Conservation (phyloP, 345 rosid species). For the Anacardium occidentale region DNA sequence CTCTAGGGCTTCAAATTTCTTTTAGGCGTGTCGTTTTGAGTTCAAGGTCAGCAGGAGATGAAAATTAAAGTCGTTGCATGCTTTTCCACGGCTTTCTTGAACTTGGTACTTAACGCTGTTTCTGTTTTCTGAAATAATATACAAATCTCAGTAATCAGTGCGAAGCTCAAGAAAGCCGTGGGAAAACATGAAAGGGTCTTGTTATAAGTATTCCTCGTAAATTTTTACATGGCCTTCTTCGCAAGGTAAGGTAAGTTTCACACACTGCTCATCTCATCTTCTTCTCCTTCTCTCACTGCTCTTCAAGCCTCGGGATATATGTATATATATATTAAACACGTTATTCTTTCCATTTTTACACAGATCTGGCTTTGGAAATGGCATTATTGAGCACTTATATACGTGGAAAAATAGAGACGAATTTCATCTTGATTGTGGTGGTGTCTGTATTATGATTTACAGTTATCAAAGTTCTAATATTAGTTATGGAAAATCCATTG, state of each 20-base stretch:
- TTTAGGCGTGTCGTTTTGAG: not conserved
- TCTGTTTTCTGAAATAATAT: not conserved
- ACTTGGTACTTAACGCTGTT: constrained; percentile 19
- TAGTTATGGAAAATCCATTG: too few relatives aligned
- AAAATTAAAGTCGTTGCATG: constrained; percentile 28
- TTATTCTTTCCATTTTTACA: too few relatives aligned
- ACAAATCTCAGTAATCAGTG: not conserved
- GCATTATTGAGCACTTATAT: not conserved
- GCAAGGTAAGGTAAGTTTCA: not conserved
- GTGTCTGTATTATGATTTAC: too few relatives aligned
- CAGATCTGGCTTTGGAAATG: not conserved
- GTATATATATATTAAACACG: too few relatives aligned
- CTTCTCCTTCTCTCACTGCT: not conserved
- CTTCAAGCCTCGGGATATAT: not conserved
- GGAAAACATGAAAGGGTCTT: constrained; percentile 36
- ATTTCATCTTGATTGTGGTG: not conserved
- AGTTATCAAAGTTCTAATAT: too few relatives aligned
- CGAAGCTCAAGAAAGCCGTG: constrained; percentile 37
- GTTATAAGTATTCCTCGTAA: not conserved
- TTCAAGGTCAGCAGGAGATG: not conserved
- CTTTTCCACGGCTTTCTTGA: constrained; percentile 54
- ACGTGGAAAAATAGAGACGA: not conserved
- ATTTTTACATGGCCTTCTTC: not conserved
- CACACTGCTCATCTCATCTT: not conserved
- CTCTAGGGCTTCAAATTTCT: too few relatives aligned